phyloP scores from a whole-genome alignment of 2,329 filamentous ascomycete genomes.

The Didymella arachidicola region DNA sequence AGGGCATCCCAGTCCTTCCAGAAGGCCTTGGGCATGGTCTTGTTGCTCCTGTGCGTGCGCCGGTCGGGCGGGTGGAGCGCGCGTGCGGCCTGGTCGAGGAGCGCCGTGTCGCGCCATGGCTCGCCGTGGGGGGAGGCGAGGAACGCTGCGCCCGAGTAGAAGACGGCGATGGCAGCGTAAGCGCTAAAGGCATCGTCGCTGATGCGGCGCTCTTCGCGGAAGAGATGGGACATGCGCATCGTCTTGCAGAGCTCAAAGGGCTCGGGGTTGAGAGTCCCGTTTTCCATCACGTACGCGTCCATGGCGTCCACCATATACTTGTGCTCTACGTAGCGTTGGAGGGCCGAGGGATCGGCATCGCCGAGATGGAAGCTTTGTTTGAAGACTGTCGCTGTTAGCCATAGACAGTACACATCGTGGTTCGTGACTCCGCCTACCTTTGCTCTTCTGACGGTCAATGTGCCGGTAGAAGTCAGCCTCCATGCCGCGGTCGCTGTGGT shows the following conservation, averaged over 20 bases:
- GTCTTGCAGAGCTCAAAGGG: conserved; percentile 36
- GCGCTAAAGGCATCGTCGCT: conserved; percentile 36
- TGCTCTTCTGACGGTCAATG: conserved; percentile 47
- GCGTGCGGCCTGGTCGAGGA: conserved; percentile 54
- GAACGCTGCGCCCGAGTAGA: conserved; percentile 43
- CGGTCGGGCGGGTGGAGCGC: conserved; percentile 50
- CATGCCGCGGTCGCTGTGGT: conserved; percentile 16
- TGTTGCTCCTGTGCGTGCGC: conserved; percentile 51
- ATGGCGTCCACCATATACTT: conserved; percentile 48
- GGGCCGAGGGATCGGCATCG: conserved; percentile 54
- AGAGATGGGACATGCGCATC: conserved; percentile 27
- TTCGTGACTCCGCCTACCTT: conserved; percentile 30
- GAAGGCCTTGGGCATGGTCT: conserved; percentile 48
- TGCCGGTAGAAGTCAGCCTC: conserved; percentile 41
- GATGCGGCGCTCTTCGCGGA: conserved; percentile 31
- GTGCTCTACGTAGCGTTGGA: conserved; percentile 50
- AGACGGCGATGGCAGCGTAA: conserved; percentile 31
- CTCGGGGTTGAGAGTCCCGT: conserved; percentile 17
- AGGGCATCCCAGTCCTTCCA: conserved; percentile 51
- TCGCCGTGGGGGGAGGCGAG: conserved; percentile 47
- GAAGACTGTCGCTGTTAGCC: conserved; percentile 39
- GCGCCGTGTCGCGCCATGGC: conserved; percentile 47
- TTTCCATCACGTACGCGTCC: conserved; percentile 31
- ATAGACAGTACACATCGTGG: not conserved
- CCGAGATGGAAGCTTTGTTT: conserved; percentile 57